Conservation (phyloP, 441 rosid genomes). For the Adansonia madagascariensis region DNA sequence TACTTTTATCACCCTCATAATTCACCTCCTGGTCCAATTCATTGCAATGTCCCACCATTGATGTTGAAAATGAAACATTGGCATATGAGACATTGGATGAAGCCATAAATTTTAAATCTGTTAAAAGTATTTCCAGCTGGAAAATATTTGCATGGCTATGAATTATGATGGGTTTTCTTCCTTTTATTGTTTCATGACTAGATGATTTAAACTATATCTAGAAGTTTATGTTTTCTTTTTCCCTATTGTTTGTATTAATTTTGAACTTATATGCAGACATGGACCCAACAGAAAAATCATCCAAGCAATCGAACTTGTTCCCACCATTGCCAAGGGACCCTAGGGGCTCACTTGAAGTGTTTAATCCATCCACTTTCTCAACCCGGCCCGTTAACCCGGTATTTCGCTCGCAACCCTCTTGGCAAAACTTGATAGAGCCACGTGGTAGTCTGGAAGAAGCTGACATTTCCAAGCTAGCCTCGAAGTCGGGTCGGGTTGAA, state of each 20-base stretch:
- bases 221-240: not conserved
- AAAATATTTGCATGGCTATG: conserved; percentile 11
- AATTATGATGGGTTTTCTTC: not conserved
- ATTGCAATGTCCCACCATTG: conserved; percentile 26
- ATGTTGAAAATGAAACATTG: conserved; percentile 22
- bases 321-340: conserved; percentile 64
- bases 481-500: conserved; percentile 44
- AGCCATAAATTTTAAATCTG: not conserved
- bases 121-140: not conserved
- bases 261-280: conserved; percentile 37
- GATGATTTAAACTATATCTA: not conserved
- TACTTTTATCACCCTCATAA: conserved; percentile 24
- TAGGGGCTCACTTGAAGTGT: conserved; percentile 88
- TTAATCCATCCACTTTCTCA: conserved; percentile 60
- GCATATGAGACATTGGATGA: not conserved
- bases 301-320: conserved; percentile 41
- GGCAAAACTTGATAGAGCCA: conserved; percentile 49
- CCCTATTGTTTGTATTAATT: not conserved
- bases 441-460: conserved; percentile 34
- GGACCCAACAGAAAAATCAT: conserved; percentile 54
- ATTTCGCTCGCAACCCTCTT: conserved; percentile 48
- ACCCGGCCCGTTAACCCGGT: conserved; percentile 58
- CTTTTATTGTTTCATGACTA: not conserved
- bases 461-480: conserved; percentile 29
- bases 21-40: conserved; percentile 25